Evolutionary conservation across 2,329 filamentous ascomycete genomes (phyloP), one percentile per base, ranked within the genome.

Genomic region (Diatrype stigma): DNA sequence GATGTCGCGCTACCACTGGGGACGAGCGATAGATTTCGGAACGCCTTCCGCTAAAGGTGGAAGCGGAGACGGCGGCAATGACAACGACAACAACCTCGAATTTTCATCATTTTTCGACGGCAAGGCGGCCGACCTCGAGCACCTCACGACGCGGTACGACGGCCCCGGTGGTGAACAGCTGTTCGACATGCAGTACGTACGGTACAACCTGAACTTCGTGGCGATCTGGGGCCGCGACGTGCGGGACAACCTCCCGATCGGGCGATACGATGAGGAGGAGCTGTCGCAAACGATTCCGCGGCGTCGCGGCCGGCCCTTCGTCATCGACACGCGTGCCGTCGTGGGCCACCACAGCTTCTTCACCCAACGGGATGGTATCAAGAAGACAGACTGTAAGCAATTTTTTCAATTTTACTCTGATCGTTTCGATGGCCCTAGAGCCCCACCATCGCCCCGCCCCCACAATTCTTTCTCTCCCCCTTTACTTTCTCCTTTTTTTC

Each of bases 261-360:
- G 66, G 6, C 60, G 70, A 3, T 62, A 70, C n/a, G 74, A 76
- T 51, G 77, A 79, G 59, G 67, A 78, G 48, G 72, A 75, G 53
- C 67, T 72, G 51, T 68, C 71, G 46, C 70, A 71, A 42, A 69
- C 67, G 37, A 70, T 71, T 52, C 69, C 72, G 1, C 61, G 64
- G 48, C 63, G 64, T 12, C 63, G 72, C 6, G 64, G 66, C n/a
- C 65, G 70, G 48, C 68, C 70, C 34, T 72, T 78, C 21, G 70
- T 79, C 12, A 75, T 82, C n/a, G 78, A 82, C 60, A 78, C 78
- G 5, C 72, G 76, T 51, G 77, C 76, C 0, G 63, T 83, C 17
- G 79, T 74, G 11, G 75, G 72, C 3, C 79, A 82, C 61, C 79
- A 78, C 53, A 74, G 72, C 51, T 78, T 78, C 45, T 68, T 64